A percentile compares a stretch with the other conserved stretches of the same genome.
Evolutionary conservation across 192 early-diverging fungal genomes (phyloP).

Genomic region (Coemansia sp.): DNA sequence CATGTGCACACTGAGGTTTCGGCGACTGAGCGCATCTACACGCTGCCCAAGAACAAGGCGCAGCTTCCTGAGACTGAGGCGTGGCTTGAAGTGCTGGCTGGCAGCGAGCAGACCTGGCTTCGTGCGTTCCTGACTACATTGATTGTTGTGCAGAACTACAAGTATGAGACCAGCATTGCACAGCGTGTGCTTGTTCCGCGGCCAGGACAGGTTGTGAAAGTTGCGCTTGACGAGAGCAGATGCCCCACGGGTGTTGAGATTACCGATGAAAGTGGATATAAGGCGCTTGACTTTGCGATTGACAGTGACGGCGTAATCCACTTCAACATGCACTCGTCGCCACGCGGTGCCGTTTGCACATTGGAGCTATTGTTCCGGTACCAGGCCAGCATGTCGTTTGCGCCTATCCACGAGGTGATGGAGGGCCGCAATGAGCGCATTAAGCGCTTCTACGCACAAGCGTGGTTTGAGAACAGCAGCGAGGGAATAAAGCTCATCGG

Average conservation of each 20-base stretch:
- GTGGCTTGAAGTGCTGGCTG: constrained; percentile 65
- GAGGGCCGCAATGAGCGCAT: constrained; percentile 74
- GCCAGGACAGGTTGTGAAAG: constrained; percentile 56
- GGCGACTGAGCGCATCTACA: constrained; percentile 22
- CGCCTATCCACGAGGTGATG: constrained; percentile 74
- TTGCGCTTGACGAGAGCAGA: constrained; percentile 45
- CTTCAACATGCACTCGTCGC: constrained; percentile 61
- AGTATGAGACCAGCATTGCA: constrained; percentile 64
- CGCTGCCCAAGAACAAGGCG: constrained; percentile 13
- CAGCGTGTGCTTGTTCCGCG: constrained; percentile 67
- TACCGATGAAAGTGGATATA: constrained; percentile 60
- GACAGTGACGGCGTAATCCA: constrained; percentile 54
- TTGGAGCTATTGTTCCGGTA: constrained; percentile 83
- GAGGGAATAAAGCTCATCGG: constrained; percentile 9
- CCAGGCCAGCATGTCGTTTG: constrained; percentile 71
- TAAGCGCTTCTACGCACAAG: constrained; percentile 57
- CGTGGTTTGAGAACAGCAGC: constrained; percentile 23
- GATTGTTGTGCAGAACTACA: constrained; percentile 77
- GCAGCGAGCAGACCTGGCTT: constrained; percentile 77
- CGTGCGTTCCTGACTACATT: constrained; percentile 77
- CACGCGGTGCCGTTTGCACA: constrained; percentile 61
- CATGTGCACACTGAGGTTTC: constrained; percentile 18
- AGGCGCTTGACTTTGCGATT: constrained; percentile 62
- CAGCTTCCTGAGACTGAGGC: constrained; percentile 26
- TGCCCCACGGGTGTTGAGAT: constrained; percentile 52